phyloP scores from a whole-genome alignment of 352 stramenopile species.

The Phytophthora ohioensis region DNA sequence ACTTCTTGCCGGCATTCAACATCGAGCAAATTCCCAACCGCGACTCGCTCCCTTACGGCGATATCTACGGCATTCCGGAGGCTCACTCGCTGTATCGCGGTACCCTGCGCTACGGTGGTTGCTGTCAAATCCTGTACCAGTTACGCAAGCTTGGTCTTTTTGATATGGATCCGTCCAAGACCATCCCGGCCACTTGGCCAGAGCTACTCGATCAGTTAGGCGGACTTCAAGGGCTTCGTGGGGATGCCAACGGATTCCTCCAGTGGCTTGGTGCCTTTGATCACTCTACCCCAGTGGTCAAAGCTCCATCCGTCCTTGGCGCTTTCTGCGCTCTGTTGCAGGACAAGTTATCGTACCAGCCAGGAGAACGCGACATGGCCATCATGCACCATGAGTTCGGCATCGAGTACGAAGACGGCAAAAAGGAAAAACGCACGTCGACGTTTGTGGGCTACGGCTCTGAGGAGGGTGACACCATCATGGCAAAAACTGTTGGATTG shows the following conservation, averaged over 20 bases:
- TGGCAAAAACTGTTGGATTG: constrained; percentile 96
- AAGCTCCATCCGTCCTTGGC: constrained; percentile 74
- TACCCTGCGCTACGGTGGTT: constrained; percentile 95
- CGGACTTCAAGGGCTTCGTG: constrained; percentile 29
- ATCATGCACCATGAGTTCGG: constrained; percentile 94
- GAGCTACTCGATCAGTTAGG: constrained; percentile 75
- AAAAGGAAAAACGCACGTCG: constrained; percentile 89
- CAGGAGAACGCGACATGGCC: constrained; percentile 95
- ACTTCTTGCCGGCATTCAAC: constrained; percentile 92
- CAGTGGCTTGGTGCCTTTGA: constrained; percentile 84
- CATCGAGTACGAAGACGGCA: constrained; percentile 79
- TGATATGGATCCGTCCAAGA: constrained; percentile 62
- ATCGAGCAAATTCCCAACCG: constrained; percentile 97
- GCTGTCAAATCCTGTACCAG: constrained; percentile 92
- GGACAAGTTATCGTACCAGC: constrained; percentile 90
- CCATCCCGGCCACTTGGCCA: constrained; percentile 78
- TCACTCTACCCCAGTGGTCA: constrained; percentile 56
- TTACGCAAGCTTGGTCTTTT: constrained; percentile 93
- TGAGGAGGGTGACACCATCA: constrained; percentile 92
- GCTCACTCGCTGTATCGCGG: constrained; percentile 94
- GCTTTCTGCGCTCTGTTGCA: constrained; percentile 90
- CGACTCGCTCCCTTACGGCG: constrained; percentile 92
- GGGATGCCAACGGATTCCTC: constrained; percentile 76
- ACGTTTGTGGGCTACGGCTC: constrained; percentile 94
- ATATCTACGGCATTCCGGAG: constrained; percentile 95